Evolutionary conservation across 1,284 basidiomycete genomes (phyloP), one percentile per base, ranked within the genome.

Genomic region (Ganoderma lingzhi): DNA sequence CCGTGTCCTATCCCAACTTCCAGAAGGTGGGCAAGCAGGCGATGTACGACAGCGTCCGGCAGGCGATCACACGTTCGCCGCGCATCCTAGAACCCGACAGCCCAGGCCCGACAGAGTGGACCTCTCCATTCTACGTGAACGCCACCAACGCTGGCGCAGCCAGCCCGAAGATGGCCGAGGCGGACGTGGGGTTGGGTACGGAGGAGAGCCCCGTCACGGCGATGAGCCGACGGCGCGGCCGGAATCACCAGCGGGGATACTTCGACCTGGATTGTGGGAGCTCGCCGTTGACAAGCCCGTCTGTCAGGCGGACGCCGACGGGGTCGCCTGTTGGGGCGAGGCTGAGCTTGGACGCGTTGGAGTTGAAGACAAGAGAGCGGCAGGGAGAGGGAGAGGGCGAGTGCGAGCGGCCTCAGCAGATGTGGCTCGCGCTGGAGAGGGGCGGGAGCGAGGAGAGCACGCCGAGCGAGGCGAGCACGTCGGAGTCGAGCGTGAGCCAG

Each of bases 371-470:
- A 62, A 44, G 39, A 55, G 56, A 42, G 48, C 62, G 45, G 62
- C 28, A 58, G 35, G 35, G 35, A 3, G 35, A 35, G 1, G 35
- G 35, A 3, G 35, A 35, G 35, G 35, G 35, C 35, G 73, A 15
- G 45, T 8, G 62, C 10, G 45, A 30, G 44, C n/a, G 35, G 30
- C 23, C 10, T 12, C 19, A n/a, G 45, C 19, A n/a, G 45, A 19
- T 23, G n/a, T 73, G 76, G 73, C 73, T 71, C 45, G 53, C 53
- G 53, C 56, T 79, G 67, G 76, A 80, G 28, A 72, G 77, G 62
- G 82, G 78, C n/a, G 83, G 79, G 15, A 89, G 87, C 73, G 86
- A 86, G 66, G 83, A 84, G 66, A 86, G 87, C 51, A 90, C 90
- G 56, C 87, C 90, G 53, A 87, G 85, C 42, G 84, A 85, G 63